Evolutionary conservation across 352 stramenopile species (phyloP), one percentile per base, ranked within the genome.

Genomic region (Phytophthora syringae): DNA sequence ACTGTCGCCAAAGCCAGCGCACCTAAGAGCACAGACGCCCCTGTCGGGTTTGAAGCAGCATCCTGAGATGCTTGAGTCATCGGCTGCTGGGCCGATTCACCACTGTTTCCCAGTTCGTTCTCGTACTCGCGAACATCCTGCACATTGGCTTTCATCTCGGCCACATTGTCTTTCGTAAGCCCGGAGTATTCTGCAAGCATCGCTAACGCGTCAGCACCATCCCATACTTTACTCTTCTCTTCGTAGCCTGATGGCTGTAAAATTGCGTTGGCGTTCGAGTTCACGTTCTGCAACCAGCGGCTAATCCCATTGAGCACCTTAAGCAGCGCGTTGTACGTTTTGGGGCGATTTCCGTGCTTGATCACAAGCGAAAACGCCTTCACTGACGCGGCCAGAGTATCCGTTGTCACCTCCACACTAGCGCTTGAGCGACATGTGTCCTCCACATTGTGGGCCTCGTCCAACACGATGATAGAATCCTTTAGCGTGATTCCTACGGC

Each of bases 381-480:
- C 39, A 88, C 88, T 9, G 84, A 83, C 1, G 74, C 53, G 4
- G 52, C 68, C 7, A 95, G 60, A 1, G 70, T 57, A 7, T 92
- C 76, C 0, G 55, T 72, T 12, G 73, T 92, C 16, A 96, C 57
- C 60, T 96, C 88, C 12, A 91, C 60, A 55, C 86, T 95, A 16
- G 88, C 88, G 42, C 81, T 84, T 12, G 82, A 87, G 11, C 87
- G 87, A 32, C 86, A 95, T 18, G 88, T 93, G 56, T 95, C 88
- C 63, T 96, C 89, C 27, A 95, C 85, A 43, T 96, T 96, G 60
- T 96, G 89, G 2, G 88, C 89, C 53, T 96, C 89, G 34, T 96
- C 89, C 39, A 96, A 72, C 27, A 96, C 77, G 21, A 96, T 66
- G 40, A 96, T 92, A 3, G 86, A 65, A 52, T 92, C 71, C 42